A percentile compares a stretch with the other conserved stretches of the same genome.
phyloP scores from a whole-genome alignment of 768 basidiomycete species.

The Porphyrellus cyaneotinctus region DNA sequence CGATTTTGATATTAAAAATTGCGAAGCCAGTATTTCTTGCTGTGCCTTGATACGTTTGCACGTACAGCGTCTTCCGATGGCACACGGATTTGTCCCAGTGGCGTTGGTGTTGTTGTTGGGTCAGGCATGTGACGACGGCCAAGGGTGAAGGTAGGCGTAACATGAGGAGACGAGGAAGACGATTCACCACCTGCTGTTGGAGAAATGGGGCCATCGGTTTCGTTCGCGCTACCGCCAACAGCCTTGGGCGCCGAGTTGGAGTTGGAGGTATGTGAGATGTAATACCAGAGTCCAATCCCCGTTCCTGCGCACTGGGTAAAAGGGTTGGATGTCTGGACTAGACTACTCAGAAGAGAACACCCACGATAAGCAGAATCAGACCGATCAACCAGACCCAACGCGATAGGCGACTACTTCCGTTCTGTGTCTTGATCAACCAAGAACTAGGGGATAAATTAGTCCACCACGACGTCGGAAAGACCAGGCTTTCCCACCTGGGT shows the following conservation, averaged over 20 bases:
- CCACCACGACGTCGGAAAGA: neutral
- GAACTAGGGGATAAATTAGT: conserved; percentile 34
- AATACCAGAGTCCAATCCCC: conserved; percentile 59
- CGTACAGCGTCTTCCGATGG: conserved; percentile 2
- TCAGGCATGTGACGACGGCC: conserved; percentile 34
- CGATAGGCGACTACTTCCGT: conserved; percentile 47
- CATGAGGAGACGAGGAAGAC: conserved; percentile 35
- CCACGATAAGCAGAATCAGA: conserved; percentile 52
- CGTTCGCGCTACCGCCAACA: conserved; percentile 59
- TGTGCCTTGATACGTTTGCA: conserved; percentile 3
- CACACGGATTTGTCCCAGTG: conserved; percentile 5
- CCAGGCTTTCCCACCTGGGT: conserved; percentile 34
- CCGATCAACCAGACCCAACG: conserved; percentile 71
- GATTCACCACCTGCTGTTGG: conserved; percentile 11
- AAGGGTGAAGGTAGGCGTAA: conserved; percentile 61
- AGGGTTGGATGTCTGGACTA: neutral
- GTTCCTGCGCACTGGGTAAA: conserved; percentile 43
- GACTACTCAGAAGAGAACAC: conserved; percentile 19
- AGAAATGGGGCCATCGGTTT: conserved; percentile 30
- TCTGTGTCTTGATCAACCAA: conserved; percentile 67
- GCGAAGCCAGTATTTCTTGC: conserved; percentile 9
- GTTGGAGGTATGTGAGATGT: conserved; percentile 48
- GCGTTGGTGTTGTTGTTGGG: conserved; percentile 20
- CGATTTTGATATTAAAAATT: conserved; percentile 10
- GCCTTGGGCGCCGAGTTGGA: conserved; percentile 52